A percentile compares a stretch with the other conserved stretches of the same genome.
Evolutionary conservation across 2,329 filamentous ascomycete genomes (phyloP).

Genomic region (Cryphonectria parasitica): DNA sequence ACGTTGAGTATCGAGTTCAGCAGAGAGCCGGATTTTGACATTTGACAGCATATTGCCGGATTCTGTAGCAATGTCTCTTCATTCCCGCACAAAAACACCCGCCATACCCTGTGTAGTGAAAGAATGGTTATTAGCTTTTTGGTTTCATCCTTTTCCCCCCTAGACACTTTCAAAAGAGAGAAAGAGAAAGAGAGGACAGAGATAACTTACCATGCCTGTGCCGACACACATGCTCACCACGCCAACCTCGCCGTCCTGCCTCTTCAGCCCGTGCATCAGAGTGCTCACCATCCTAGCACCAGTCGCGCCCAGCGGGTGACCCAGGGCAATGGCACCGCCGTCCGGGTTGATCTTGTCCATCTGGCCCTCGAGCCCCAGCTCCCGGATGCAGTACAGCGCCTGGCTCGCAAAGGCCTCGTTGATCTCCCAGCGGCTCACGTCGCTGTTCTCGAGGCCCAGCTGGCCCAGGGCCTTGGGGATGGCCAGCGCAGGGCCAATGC

Average conservation of each 20-base stretch:
- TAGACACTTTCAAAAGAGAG: neutral
- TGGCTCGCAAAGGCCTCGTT: conserved; percentile 81
- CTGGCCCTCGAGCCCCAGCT: conserved; percentile 66
- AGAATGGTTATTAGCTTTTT: neutral
- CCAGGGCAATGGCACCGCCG: conserved; percentile 91
- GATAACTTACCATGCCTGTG: conserved; percentile 64
- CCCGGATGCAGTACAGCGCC: conserved; percentile 71
- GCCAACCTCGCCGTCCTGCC: conserved; percentile 74
- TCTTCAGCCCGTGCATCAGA: conserved; percentile 67
- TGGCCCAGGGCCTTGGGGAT: conserved; percentile 80
- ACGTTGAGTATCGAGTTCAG: neutral
- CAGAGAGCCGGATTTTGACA: too few species aligned
- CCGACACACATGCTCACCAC: conserved; percentile 91
- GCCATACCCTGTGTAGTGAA: conserved; percentile 1
- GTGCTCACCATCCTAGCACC: conserved; percentile 81
- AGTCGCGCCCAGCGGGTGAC: conserved; percentile 88
- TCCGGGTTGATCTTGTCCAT: conserved; percentile 84
- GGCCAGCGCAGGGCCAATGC: conserved; percentile 82
- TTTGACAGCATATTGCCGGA: neutral
- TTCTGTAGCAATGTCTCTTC: neutral
- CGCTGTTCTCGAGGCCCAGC: conserved; percentile 66
- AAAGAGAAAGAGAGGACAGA: neutral
- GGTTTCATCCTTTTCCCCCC: neutral
- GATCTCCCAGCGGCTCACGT: conserved; percentile 89
- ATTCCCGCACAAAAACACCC: conserved; percentile 10